Conservation (phyloP, 805 yeast genomes). For the Candida dajiaensis region DNA sequence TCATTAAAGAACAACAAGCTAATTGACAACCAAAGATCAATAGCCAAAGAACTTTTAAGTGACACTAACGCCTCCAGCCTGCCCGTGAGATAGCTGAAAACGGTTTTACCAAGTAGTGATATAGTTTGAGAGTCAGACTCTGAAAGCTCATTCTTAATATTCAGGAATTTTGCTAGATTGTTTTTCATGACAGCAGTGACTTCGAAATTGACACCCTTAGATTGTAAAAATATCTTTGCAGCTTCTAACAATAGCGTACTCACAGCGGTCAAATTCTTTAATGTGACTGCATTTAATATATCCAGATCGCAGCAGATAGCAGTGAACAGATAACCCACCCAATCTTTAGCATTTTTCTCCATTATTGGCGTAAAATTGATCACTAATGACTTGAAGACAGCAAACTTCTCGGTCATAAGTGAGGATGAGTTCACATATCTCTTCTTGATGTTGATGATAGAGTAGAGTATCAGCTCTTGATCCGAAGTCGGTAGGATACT, state of each 20-base stretch:
- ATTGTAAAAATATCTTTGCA: constrained; percentile 14
- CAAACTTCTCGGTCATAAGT: constrained; percentile 16
- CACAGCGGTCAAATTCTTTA: constrained; percentile 9
- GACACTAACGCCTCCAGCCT: constrained; percentile 4
- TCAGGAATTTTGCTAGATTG: not conserved
- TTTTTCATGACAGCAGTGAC: constrained; percentile 8
- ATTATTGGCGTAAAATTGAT: constrained; percentile 16
- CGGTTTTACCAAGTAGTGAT: constrained; percentile 1
- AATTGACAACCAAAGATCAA: constrained; percentile 21
- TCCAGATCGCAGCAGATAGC: not conserved
- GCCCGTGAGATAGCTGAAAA: constrained; percentile 3
- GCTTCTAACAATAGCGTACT: constrained; percentile 10
- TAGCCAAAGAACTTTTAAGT: constrained; percentile 2
- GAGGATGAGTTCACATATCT: constrained; percentile 14
- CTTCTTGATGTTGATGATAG: constrained; percentile 19
- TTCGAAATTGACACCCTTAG: constrained; percentile 18
- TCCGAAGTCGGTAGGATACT: constrained; percentile 2
- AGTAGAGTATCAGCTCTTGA: constrained; percentile 17
- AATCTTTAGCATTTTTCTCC: constrained; percentile 22
- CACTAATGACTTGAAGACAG: constrained; percentile 16
- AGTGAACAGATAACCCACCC: constrained; percentile 9
- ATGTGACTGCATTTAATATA: not conserved
- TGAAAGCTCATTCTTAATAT: not conserved
- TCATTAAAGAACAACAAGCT: constrained; percentile 14
- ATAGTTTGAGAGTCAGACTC: not conserved